These are phyloP conservation scores for Elsinoe australis DNA, from an alignment of 2,329 filamentous ascomycete genomes.

Conservation along the genomic window DNA sequence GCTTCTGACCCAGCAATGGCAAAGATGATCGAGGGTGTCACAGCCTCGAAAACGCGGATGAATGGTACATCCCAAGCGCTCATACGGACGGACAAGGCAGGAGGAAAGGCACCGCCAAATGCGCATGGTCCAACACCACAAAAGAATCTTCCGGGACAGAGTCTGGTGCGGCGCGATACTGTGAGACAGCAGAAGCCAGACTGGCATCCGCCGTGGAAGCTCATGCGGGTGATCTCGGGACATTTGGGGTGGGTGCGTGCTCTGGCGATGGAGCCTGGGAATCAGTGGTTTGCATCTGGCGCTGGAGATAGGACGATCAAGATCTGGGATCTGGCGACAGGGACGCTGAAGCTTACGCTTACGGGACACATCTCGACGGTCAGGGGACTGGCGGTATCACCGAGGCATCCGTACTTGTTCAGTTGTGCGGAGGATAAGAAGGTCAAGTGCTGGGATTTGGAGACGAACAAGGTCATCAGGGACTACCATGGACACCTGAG, in stretches of 20 bases:
- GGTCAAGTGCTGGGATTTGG: constrained; percentile 99
- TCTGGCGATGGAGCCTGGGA: constrained; percentile 87
- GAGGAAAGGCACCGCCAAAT: constrained; percentile 42
- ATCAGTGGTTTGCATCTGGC: constrained; percentile 95
- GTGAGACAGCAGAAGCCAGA: constrained; percentile 69
- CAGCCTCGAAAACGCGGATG: constrained; percentile 39
- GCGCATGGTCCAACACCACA: constrained; percentile 49
- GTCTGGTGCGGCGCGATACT: constrained; percentile 55
- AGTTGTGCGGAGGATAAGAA: constrained; percentile 98
- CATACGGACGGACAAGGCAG: constrained; percentile 41
- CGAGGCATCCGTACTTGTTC: constrained; percentile 91
- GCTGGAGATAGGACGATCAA: constrained; percentile 96
- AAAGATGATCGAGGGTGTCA: constrained; percentile 60
- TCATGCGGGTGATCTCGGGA: constrained; percentile 94
- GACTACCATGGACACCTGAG: constrained; percentile 96
- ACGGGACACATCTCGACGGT: constrained; percentile 94
- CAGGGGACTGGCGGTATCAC: constrained; percentile 82
- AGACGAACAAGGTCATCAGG: constrained; percentile 98
- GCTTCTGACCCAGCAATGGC: constrained; percentile 50
- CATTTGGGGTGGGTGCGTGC: constrained; percentile 91
- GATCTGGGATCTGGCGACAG: constrained; percentile 92
- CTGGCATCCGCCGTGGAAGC: constrained; percentile 97
- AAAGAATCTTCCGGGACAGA: constrained; percentile 45
- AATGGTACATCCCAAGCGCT: constrained; percentile 49
- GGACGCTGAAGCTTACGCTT: constrained; percentile 72